Evolutionary conservation across 139 green algal species (phyloP).

Genomic region (Picochlorum sp.): DNA sequence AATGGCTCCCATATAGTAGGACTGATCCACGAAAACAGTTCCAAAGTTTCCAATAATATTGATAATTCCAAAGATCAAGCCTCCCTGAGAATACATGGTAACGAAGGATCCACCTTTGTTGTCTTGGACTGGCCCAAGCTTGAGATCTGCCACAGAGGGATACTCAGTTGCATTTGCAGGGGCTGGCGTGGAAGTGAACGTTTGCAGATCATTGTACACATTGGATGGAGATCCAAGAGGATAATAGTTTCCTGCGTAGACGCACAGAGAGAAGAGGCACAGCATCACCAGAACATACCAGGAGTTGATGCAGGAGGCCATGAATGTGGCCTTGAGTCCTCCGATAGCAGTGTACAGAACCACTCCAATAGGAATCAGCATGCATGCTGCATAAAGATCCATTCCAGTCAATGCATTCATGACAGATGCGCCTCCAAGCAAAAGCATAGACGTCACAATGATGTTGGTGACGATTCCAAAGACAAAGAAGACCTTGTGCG

Average conservation of each 20-base stretch:
- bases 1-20: constrained; percentile 87
- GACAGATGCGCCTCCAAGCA: constrained; percentile 80
- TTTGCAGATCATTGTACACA: constrained; percentile 64
- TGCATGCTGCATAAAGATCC: constrained; percentile 33
- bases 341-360: constrained; percentile 81
- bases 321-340: constrained; percentile 64
- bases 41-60: constrained; percentile 95
- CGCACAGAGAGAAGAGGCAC: constrained; percentile 71
- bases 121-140: constrained; percentile 46
- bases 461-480: constrained; percentile 83
- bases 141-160: not conserved
- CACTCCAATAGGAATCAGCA: constrained; percentile 49
- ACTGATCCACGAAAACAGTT: constrained; percentile 87
- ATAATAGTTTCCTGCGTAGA: constrained; percentile 50
- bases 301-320: constrained; percentile 78
- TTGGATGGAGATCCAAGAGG: constrained; percentile 46
- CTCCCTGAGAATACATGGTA: constrained; percentile 80
- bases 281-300: constrained; percentile 81
- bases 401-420: constrained; percentile 80
- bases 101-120: constrained; percentile 82
- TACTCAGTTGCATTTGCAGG: not conserved
- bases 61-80: constrained; percentile 93
- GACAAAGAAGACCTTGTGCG: constrained; percentile 75
- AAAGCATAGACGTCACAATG: constrained; percentile 86
- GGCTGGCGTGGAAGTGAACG: constrained; percentile 13